A percentile compares a stretch with the other conserved stretches of the same genome.
phyloP scores from a whole-genome alignment of 495 filamentous ascomycete species.

The Tuber borchii region DNA sequence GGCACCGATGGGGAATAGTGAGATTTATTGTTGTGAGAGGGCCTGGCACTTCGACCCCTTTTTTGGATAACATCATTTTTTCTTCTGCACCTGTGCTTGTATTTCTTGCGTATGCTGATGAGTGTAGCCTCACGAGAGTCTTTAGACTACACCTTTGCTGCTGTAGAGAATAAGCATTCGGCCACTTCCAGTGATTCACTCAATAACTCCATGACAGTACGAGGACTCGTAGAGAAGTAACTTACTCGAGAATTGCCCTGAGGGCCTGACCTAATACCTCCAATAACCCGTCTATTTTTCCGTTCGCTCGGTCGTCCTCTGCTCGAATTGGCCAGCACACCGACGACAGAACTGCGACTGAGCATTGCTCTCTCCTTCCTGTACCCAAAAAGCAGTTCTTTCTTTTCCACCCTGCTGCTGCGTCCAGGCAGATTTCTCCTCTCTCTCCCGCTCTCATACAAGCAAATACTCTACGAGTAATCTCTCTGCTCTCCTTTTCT shows the following conservation, averaged over 20 bases:
- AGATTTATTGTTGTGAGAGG: not conserved
- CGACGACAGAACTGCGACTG: not conserved
- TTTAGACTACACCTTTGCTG: not conserved
- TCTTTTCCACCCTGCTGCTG: slow-evolving; percentile 3
- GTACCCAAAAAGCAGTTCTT: not conserved
- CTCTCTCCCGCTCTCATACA: not conserved
- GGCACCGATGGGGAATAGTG: not conserved
- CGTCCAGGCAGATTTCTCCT: not conserved
- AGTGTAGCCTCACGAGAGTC: not conserved
- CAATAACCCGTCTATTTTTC: not conserved
- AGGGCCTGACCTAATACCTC: not conserved
- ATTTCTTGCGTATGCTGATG: not conserved
- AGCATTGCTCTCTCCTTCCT: not conserved
- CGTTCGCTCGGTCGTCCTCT: not conserved
- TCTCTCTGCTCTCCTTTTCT: not conserved
- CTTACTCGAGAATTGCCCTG: not conserved
- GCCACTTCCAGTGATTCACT: not conserved
- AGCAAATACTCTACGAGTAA: not conserved
- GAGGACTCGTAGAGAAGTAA: not conserved
- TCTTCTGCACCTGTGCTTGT: not conserved
- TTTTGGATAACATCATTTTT: not conserved
- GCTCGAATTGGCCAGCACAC: not conserved
- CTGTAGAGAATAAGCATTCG: not conserved
- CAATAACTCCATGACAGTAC: not conserved
- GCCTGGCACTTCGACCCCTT: not conserved